phyloP scores from a whole-genome alignment of 2,329 filamentous ascomycete genomes.

The Penicillium sp. region DNA sequence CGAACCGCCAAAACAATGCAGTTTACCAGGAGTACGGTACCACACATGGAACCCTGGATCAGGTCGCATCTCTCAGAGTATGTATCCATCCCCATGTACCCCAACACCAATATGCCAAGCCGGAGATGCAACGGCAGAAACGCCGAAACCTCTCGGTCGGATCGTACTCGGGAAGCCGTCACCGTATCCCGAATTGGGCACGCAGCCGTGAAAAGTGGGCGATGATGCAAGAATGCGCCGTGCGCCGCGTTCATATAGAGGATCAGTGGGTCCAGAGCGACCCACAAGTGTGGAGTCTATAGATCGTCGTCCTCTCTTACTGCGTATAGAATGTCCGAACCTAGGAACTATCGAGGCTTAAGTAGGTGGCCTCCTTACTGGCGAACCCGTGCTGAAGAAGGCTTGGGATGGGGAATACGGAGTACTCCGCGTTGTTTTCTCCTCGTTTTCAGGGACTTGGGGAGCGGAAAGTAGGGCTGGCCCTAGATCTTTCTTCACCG shows the following conservation, averaged over 20 bases:
- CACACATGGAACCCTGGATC: background rate
- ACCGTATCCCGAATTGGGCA: slow-evolving; percentile 7
- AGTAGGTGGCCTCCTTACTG: background rate
- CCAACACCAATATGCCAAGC: background rate
- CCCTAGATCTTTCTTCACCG: background rate
- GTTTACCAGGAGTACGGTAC: background rate
- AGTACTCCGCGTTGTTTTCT: background rate
- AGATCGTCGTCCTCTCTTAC: background rate
- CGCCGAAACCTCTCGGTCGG: background rate
- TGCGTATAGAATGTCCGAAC: background rate
- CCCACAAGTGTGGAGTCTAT: background rate
- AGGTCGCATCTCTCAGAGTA: background rate
- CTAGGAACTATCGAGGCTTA: background rate
- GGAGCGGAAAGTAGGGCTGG: background rate
- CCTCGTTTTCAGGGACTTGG: background rate
- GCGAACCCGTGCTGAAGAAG: background rate
- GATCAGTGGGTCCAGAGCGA: slow-evolving; percentile 8
- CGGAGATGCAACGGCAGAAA: background rate
- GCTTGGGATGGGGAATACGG: too few species aligned
- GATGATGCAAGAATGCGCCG: slow-evolving; percentile 19
- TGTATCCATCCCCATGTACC: background rate
- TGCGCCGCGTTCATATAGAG: slow-evolving; percentile 3
- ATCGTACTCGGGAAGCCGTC: slow-evolving; percentile 10
- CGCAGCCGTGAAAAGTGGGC: background rate
- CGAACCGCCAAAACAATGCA: background rate